Conservation (phyloP, 202 grass and related monocot species). For the Sporobolus alterniflorus region DNA sequence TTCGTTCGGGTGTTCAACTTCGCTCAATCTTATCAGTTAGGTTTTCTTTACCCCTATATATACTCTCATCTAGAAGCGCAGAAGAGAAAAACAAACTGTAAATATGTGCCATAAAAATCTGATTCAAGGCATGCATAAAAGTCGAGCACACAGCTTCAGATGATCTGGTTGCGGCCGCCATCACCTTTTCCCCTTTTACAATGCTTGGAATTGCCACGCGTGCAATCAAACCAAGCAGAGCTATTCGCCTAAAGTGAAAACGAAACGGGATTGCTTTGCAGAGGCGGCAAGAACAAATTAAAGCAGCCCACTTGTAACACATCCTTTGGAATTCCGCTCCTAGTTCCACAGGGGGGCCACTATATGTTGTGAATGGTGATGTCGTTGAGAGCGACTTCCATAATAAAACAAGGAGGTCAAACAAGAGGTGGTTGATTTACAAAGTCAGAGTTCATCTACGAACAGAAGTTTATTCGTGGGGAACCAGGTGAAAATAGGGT, state of each 20-base stretch:
- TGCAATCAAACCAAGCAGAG: background rate
- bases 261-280: constrained; percentile 42
- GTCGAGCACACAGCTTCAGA: too few species aligned
- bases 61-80: background rate
- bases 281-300: constrained; percentile 54
- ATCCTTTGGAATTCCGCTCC: constrained; percentile 29
- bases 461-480: background rate
- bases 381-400: constrained; percentile 37
- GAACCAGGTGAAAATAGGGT: background rate
- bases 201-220: constrained; percentile 25
- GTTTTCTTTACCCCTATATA: constrained; percentile 38
- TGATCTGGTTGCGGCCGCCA: constrained; percentile 11
- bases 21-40: too few species aligned
- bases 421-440: constrained; percentile 10
- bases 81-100: too few species aligned
- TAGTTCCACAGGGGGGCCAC: constrained; percentile 22
- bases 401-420: constrained; percentile 25
- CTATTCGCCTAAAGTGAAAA: constrained; percentile 31
- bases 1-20: constrained; percentile 30
- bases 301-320: constrained; percentile 26
- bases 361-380: background rate
- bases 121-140: too few species aligned
- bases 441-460: background rate
- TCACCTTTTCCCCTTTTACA: too few species aligned
- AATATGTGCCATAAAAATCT: too few species aligned